These are phyloP conservation scores for Pythium folliculosum DNA, from an alignment of 352 stramenopile genomes.

Conservation along the genomic window DNA sequence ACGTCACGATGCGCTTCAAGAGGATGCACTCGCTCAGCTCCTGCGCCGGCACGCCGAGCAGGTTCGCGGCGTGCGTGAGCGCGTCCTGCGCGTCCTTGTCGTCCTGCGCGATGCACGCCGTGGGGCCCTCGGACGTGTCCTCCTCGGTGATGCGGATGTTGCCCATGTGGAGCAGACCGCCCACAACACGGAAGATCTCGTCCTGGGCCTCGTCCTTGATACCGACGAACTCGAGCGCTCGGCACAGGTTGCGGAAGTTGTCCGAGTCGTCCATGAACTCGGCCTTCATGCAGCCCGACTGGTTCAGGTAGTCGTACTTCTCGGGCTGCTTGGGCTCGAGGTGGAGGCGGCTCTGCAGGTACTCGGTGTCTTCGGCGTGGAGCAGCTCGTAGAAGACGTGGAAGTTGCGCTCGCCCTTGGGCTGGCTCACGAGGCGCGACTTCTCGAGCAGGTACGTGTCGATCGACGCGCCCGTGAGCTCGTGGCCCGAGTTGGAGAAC, in stretches of 20 bases:
- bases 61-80: slow-evolving; percentile 48
- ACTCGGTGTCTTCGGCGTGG: slow-evolving; percentile 53
- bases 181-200: slow-evolving; percentile 77
- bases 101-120: slow-evolving; percentile 51
- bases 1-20: slow-evolving; percentile 77
- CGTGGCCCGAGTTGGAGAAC: slow-evolving; percentile 62
- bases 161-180: slow-evolving; percentile 74
- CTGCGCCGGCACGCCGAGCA: slow-evolving; percentile 67
- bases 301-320: slow-evolving; percentile 71
- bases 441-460: slow-evolving; percentile 86
- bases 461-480: slow-evolving; percentile 83
- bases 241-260: slow-evolving; percentile 69
- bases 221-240: slow-evolving; percentile 70
- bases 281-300: slow-evolving; percentile 72
- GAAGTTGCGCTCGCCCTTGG: slow-evolving; percentile 81
- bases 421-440: slow-evolving; percentile 77
- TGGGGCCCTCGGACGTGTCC: slow-evolving; percentile 75
- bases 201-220: slow-evolving; percentile 64
- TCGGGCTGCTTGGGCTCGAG: slow-evolving; percentile 60
- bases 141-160: slow-evolving; percentile 76
- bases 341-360: slow-evolving; percentile 50
- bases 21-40: slow-evolving; percentile 77
- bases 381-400: slow-evolving; percentile 88
- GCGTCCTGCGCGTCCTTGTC: slow-evolving; percentile 52
- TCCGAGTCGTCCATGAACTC: slow-evolving; percentile 70